These are phyloP conservation scores for Sporothrix variecibatus DNA, from an alignment of 2,329 filamentous ascomycete genomes.

Conservation along the genomic window DNA sequence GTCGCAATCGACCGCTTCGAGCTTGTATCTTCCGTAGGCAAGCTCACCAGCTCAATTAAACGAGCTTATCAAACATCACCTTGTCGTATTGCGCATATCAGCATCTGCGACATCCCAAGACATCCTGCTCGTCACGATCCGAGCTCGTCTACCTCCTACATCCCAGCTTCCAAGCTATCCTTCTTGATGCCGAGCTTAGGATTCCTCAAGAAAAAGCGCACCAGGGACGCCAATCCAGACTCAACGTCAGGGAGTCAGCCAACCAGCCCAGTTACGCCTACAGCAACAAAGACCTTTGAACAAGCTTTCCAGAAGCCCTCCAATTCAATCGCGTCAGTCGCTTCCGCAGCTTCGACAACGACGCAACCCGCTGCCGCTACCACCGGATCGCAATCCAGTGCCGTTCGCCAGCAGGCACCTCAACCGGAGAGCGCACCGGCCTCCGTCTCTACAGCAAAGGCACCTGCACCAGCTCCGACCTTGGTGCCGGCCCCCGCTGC, in stretches of 20 bases:
- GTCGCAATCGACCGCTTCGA: background rate
- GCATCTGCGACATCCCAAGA: background rate
- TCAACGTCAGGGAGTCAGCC: constrained; percentile 66
- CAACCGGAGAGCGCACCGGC: constrained; percentile 35
- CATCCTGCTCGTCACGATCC: background rate
- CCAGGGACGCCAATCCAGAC: constrained; percentile 81
- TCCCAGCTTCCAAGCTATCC: constrained; percentile 13
- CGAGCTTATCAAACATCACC: background rate
- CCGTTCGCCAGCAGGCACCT: constrained; percentile 31
- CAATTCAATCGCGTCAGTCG: constrained; percentile 30
- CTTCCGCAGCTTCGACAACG: constrained; percentile 26
- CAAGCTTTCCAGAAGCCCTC: constrained; percentile 41
- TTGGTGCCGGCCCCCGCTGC: constrained; percentile 35
- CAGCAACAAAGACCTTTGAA: constrained; percentile 56
- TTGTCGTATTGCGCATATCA: constrained; percentile 1
- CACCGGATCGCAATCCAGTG: constrained; percentile 27
- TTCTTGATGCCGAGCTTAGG: constrained; percentile 84
- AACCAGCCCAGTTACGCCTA: constrained; percentile 63
- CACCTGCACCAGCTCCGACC: constrained; percentile 28
- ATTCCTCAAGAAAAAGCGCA: constrained; percentile 98
- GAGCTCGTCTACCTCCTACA: constrained; percentile 12
- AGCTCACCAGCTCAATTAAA: background rate
- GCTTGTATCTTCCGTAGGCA: background rate
- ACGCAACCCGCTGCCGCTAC: constrained; percentile 22
- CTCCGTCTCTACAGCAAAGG: constrained; percentile 35